These are phyloP conservation scores for Pleurotus sapidus DNA, from an alignment of 768 basidiomycete species.

Conservation along the genomic window DNA sequence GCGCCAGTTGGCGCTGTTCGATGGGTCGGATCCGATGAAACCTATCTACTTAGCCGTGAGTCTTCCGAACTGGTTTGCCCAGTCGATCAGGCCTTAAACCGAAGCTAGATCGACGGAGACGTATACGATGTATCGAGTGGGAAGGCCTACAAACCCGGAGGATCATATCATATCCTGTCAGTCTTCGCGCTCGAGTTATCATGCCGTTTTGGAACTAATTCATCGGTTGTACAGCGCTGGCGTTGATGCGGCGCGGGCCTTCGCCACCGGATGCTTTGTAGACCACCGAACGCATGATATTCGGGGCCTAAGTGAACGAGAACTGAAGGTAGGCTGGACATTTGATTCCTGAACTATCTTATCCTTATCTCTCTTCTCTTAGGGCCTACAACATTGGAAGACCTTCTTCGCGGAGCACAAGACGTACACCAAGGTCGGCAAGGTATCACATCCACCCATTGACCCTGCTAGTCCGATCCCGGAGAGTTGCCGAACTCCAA, in stretches of 20 bases:
- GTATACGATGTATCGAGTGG: constrained; percentile 90
- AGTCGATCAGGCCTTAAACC: not conserved
- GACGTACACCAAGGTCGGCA: constrained; percentile 76
- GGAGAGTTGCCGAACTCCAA: constrained; percentile 69
- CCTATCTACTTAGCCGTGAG: constrained; percentile 86
- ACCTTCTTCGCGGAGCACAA: constrained; percentile 82
- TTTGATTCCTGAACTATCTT: not conserved
- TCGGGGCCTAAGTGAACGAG: constrained; percentile 71
- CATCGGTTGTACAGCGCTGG: constrained; percentile 56
- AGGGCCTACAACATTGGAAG: constrained; percentile 89
- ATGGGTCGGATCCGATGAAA: constrained; percentile 60
- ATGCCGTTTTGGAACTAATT: constrained; percentile 16
- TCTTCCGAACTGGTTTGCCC: constrained; percentile 15
- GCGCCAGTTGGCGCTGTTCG: constrained; percentile 56
- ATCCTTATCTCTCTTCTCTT: not conserved
- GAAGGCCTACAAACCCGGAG: constrained; percentile 84
- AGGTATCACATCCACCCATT: constrained; percentile 71
- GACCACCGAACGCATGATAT: constrained; percentile 90
- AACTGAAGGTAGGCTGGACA: constrained; percentile 53
- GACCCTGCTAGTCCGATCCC: constrained; percentile 75
- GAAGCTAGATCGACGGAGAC: constrained; percentile 76
- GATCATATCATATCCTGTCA: constrained; percentile 74
- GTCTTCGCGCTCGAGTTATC: constrained; percentile 18
- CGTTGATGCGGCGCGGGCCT: constrained; percentile 86
- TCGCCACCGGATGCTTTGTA: constrained; percentile 91